Percentiles rank a stretch among this genome's conserved stretches.
Conservation (phyloP, 352 stramenopile species). For the Pythium vanterpoolii region DNA sequence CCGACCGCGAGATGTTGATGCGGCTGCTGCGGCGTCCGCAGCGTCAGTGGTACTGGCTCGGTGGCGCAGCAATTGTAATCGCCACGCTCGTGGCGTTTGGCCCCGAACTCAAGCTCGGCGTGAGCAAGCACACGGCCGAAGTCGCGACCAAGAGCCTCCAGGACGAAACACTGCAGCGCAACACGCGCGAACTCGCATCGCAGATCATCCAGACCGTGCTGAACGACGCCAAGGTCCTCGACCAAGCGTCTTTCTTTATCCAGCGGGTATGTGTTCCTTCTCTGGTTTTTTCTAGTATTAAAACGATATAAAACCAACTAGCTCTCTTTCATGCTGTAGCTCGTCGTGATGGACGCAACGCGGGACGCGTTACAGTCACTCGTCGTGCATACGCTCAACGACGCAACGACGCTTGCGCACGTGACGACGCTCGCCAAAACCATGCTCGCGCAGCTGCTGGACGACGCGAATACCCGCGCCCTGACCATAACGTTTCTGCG, state of each 20-base stretch:
- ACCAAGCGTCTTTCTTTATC: slow-evolving; percentile 75
- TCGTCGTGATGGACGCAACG: slow-evolving; percentile 67
- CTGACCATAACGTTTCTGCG: slow-evolving; percentile 56
- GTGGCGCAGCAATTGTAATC: slow-evolving; percentile 31
- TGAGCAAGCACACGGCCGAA: slow-evolving; percentile 83
- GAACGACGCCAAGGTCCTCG: slow-evolving; percentile 79
- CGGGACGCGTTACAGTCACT: slow-evolving; percentile 45
- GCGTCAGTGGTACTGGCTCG: slow-evolving; percentile 56
- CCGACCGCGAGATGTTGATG: slow-evolving; percentile 37
- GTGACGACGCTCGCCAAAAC: slow-evolving; percentile 48
- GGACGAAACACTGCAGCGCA: slow-evolving; percentile 73
- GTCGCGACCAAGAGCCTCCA: slow-evolving; percentile 77
- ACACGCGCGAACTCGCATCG: slow-evolving; percentile 72
- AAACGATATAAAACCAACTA: not conserved
- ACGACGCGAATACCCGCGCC: slow-evolving; percentile 52
- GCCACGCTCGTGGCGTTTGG: slow-evolving; percentile 69
- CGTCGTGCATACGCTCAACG: slow-evolving; percentile 59
- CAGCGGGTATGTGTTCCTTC: slow-evolving; percentile 42
- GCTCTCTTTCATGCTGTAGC: slow-evolving; percentile 26
- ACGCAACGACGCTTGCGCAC: slow-evolving; percentile 49
- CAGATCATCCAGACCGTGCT: slow-evolving; percentile 87
- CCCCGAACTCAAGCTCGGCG: slow-evolving; percentile 70
- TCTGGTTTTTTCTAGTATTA: not conserved
- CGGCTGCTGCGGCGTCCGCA: slow-evolving; percentile 39
- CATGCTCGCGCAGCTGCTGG: slow-evolving; percentile 39